Percentiles rank a stretch among this genome's conserved stretches.
phyloP scores from a whole-genome alignment of 1,284 basidiomycete genomes.

The Trichosporon faecale region DNA sequence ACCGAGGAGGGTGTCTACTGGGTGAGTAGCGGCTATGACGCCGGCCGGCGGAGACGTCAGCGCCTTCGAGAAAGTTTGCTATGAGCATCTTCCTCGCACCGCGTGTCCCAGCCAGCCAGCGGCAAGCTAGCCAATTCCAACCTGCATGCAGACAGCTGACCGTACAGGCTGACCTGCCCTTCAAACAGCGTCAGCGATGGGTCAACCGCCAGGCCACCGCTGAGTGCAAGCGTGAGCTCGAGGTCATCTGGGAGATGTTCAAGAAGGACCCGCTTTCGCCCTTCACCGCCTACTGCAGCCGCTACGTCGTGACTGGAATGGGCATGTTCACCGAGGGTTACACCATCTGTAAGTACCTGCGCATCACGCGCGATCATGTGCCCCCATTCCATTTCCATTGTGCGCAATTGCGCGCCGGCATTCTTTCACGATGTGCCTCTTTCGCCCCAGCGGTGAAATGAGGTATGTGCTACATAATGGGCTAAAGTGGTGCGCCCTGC shows the following conservation, averaged over 20 bases:
- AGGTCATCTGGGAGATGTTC: conserved; percentile 54
- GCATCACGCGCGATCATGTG: neutral
- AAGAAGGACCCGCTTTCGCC: conserved; percentile 55
- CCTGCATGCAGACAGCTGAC: neutral
- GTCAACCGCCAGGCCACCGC: conserved; percentile 53
- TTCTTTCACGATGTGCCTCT: neutral
- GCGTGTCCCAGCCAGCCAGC: neutral
- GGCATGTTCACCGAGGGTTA: conserved; percentile 58
- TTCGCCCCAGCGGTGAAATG: neutral
- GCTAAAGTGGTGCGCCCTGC: neutral
- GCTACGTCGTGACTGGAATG: conserved; percentile 57
- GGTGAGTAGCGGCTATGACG: conserved; percentile 31
- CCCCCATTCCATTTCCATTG: neutral
- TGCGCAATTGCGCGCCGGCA: too few relatives aligned
- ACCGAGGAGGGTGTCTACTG: conserved; percentile 44
- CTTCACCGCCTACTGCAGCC: conserved; percentile 53
- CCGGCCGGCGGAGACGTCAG: neutral
- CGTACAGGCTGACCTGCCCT: conserved; percentile 46
- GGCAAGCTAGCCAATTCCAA: neutral
- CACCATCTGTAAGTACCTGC: conserved; percentile 32
- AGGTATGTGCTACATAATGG: neutral
- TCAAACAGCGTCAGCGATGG: conserved; percentile 46
- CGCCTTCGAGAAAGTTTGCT: neutral
- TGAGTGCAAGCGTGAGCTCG: conserved; percentile 54
- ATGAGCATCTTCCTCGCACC: neutral